phyloP scores from a whole-genome alignment of 441 rosid species.

The Eugenia klotzschiana region DNA sequence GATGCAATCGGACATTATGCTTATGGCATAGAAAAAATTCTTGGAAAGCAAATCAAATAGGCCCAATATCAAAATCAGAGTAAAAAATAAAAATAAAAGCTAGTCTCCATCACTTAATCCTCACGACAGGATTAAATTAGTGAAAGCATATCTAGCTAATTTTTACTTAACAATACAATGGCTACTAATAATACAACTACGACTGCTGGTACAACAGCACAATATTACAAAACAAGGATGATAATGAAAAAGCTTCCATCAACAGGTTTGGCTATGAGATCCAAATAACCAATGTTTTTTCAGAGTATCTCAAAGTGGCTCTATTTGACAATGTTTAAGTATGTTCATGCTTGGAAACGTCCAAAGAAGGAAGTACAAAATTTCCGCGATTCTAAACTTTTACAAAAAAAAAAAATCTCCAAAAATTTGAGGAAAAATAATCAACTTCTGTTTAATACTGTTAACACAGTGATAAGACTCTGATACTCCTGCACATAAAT shows the following conservation, averaged over 20 bases:
- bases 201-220: accelerated
- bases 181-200: background rate
- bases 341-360: accelerated
- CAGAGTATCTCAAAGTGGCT: background rate
- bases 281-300: background rate
- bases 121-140: background rate
- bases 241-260: background rate
- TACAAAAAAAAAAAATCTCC: background rate
- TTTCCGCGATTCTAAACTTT: accelerated
- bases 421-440: background rate
- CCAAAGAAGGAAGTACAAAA: background rate
- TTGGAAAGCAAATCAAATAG: background rate
- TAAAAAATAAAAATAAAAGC: accelerated
- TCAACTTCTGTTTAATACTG: background rate
- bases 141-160: background rate
- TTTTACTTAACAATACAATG: background rate
- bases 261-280: accelerated
- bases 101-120: background rate
- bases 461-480: background rate
- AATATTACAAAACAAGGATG: background rate
- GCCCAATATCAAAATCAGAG: background rate
- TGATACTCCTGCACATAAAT: background rate
- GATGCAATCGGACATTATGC: background rate
- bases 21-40: background rate
- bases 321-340: background rate